Conservation (phyloP, 164 flowering plant species). For the Vitis rotundifolia region DNA sequence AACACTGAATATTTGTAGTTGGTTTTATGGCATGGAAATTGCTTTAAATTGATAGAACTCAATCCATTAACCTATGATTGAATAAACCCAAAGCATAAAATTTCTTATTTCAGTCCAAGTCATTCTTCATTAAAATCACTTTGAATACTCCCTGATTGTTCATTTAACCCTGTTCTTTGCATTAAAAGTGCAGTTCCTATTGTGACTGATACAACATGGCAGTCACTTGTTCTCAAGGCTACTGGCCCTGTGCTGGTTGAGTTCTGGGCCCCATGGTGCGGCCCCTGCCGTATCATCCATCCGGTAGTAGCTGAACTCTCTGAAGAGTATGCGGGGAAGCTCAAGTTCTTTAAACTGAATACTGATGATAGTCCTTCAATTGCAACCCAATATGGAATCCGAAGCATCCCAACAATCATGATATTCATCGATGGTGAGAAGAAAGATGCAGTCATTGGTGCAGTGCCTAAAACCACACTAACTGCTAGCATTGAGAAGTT, state of each 20-base stretch:
- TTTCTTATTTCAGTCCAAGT: too few species aligned
- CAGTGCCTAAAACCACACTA: constrained; percentile 32
- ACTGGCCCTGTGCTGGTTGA: constrained; percentile 38
- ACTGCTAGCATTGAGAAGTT: constrained; percentile 26
- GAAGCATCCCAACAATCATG: constrained; percentile 33
- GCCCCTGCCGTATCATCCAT: constrained; percentile 36
- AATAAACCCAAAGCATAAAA: too few species aligned
- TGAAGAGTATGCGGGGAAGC: constrained; percentile 27
- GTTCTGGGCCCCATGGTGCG: constrained; percentile 46
- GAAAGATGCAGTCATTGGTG: constrained; percentile 33
- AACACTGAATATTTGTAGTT: too few species aligned
- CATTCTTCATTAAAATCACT: too few species aligned
- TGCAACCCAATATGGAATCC: constrained; percentile 27
- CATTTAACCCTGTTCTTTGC: neutral
- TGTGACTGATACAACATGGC: constrained; percentile 30
- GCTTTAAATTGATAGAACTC: too few species aligned
- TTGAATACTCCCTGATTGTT: too few species aligned
- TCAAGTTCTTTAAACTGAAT: constrained; percentile 30
- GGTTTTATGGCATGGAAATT: too few species aligned
- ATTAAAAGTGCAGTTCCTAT: constrained; percentile 15
- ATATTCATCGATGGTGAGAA: constrained; percentile 34
- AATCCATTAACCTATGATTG: too few species aligned
- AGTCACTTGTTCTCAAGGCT: constrained; percentile 28
- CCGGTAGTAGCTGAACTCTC: constrained; percentile 28
- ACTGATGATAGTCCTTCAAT: constrained; percentile 36